Conservation (phyloP, 1,284 basidiomycete species). For the Peniophora sp. region DNA sequence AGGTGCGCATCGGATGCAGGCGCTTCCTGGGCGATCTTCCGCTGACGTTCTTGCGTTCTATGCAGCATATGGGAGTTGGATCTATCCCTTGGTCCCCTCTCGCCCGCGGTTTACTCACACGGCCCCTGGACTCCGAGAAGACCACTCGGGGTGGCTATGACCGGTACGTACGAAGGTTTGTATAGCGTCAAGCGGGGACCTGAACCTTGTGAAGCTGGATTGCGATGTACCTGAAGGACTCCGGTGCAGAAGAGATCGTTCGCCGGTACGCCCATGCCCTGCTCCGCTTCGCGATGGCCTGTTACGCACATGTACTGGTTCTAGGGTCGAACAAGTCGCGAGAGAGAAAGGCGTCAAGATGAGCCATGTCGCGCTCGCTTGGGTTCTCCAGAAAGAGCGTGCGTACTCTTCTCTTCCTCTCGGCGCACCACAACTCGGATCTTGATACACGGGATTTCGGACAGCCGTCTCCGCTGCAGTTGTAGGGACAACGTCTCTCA, state of each 20-base stretch:
- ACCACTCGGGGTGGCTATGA: too few species aligned
- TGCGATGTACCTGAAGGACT: background rate
- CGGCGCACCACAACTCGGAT: background rate
- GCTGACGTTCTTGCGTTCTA: background rate
- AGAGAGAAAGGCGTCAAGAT: slow-evolving; percentile 26
- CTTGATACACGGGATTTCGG: background rate
- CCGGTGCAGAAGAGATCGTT: slow-evolving; percentile 1
- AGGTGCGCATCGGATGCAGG: slow-evolving; percentile 6
- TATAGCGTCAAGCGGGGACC: background rate
- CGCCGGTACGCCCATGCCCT: slow-evolving; percentile 2
- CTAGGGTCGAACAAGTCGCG: slow-evolving; percentile 28
- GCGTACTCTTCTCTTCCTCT: background rate
- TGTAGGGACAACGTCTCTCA: slow-evolving; percentile 26
- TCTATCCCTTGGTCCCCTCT: slow-evolving; percentile 32
- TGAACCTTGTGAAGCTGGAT: background rate
- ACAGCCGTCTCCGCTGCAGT: slow-evolving; percentile 24
- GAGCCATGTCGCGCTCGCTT: slow-evolving; percentile 28
- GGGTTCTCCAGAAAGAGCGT: slow-evolving; percentile 23
- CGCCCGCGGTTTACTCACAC: slow-evolving; percentile 25
- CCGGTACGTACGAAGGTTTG: too few species aligned
- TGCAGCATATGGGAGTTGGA: slow-evolving; percentile 11
- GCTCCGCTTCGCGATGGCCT: background rate
- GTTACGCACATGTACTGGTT: slow-evolving; percentile 1
- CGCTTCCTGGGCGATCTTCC: too few species aligned
- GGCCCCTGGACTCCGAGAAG: slow-evolving; percentile 14